Evolutionary conservation across 2,329 filamentous ascomycete genomes (phyloP).

Genomic region (Nothomitra cinnamomea): DNA sequence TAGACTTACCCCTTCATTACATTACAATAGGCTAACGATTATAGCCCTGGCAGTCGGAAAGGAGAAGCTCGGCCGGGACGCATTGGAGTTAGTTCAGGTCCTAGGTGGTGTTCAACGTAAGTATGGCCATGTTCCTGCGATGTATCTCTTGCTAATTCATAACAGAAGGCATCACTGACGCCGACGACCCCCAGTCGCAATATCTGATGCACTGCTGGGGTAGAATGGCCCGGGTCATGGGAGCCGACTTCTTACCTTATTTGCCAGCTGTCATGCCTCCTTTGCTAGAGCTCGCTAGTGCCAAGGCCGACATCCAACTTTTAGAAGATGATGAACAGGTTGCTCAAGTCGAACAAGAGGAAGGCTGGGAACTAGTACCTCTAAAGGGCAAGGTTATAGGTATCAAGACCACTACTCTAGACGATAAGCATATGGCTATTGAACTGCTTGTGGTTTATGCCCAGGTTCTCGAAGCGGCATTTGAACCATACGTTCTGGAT

Average conservation of each 20-base stretch:
- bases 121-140: conserved; percentile 1
- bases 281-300: conserved; percentile 73
- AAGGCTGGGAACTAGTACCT: conserved; percentile 93
- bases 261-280: conserved; percentile 88
- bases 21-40: neutral
- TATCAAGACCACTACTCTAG: conserved; percentile 89
- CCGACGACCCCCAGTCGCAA: conserved; percentile 89
- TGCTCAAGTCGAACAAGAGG: conserved; percentile 80
- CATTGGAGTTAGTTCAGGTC: conserved; percentile 71
- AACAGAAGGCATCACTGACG: conserved; percentile 55
- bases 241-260: conserved; percentile 80
- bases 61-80: conserved; percentile 76
- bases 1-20: neutral
- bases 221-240: conserved; percentile 91
- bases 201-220: conserved; percentile 99
- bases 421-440: conserved; percentile 99
- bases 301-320: conserved; percentile 93
- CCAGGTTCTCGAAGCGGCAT: conserved; percentile 81
- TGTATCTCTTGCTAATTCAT: conserved; percentile 2
- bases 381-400: conserved; percentile 97
- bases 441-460: conserved; percentile 95
- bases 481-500: conserved; percentile 78
- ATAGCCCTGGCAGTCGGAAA: conserved; percentile 78
- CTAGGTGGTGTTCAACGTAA: conserved; percentile 65
- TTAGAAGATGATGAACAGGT: conserved; percentile 91